Evolutionary conservation across 1,139 yeast genomes (phyloP).

Genomic region (Kodamaea sp.): DNA sequence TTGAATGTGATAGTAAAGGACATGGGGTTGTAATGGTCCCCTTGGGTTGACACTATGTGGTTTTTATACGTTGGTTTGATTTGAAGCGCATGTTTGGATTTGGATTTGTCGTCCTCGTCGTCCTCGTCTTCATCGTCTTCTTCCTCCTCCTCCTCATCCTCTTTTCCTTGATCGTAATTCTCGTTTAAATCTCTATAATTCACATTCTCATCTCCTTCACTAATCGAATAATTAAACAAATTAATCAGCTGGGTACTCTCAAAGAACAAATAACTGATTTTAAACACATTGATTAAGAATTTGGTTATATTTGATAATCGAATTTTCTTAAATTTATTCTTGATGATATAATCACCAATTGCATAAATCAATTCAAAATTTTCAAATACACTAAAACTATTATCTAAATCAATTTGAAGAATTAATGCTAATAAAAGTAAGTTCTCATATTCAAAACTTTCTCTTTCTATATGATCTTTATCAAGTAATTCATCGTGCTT

Average conservation of each 20-base stretch:
- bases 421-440: constrained; percentile 27
- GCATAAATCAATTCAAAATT: constrained; percentile 43
- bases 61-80: constrained; percentile 19
- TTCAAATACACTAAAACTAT: constrained; percentile 38
- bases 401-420: constrained; percentile 38
- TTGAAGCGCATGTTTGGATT: constrained; percentile 9
- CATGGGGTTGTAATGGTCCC: constrained; percentile 17
- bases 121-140: constrained; percentile 13
- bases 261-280: constrained; percentile 29
- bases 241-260: constrained; percentile 41
- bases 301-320: constrained; percentile 16
- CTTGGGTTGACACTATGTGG: constrained; percentile 13
- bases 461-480: constrained; percentile 17
- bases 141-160: constrained; percentile 16
- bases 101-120: constrained; percentile 6
- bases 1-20: constrained; percentile 25
- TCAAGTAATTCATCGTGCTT: constrained; percentile 19
- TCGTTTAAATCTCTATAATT: constrained; percentile 37
- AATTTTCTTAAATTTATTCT: constrained; percentile 18
- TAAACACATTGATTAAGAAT: constrained; percentile 27
- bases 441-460: constrained; percentile 20
- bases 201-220: constrained; percentile 26
- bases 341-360: constrained; percentile 37
- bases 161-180: constrained; percentile 24
- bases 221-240: constrained; percentile 36